Base-by-base conservation (phyloP, 192 early-diverging fungal genomes). In the Entophlyctis luteolus region DNA sequence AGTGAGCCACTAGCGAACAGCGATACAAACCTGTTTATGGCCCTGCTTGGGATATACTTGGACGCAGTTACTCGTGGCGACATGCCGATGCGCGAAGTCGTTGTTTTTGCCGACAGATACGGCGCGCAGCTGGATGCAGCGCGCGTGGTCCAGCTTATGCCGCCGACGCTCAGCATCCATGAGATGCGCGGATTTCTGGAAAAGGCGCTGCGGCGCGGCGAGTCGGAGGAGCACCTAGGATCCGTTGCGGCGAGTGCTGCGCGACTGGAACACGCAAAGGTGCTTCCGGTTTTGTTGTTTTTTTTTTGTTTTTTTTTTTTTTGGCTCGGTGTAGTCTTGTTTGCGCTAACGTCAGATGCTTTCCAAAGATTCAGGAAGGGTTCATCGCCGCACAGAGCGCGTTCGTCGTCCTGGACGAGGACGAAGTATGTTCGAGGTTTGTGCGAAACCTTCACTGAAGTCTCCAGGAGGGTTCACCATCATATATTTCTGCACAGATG, bases 361-460 rank as follows among this genome's bases (percentile, higher is more conserved):
- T n/a, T n/a, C n/a, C n/a, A n/a, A n/a, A n/a, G n/a, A n/a, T n/a
- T n/a, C n/a, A n/a, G n/a, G n/a, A n/a, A n/a, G n/a, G n/a, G n/a
- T n/a, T n/a, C n/a, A n/a, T n/a, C n/a, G n/a, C n/a, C n/a, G n/a
- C n/a, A n/a, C n/a, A n/a, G n/a, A n/a, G n/a, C n/a, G n/a, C n/a
- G n/a, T 68, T 80, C 34, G 85, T 92, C 23, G 79, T 79, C 50
- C 86, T 90, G 31, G 82, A 84, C 6, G 90, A 92, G 18, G 90
- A 92, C 53, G 77, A 81, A 16, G 87, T 90, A 85, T 92, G 90
- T 65, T 82, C 87, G 36, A 81, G 86, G 72, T 88, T 81, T 73
- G 45, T 20, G 48, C n/a, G n/a, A n/a, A n/a, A n/a, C n/a, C n/a
- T n/a, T n/a, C n/a, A n/a, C n/a, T n/a, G n/a, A n/a, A n/a, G n/a